Conservation (phyloP, 2,329 filamentous ascomycete species). For the Colletotrichum tropicale region DNA sequence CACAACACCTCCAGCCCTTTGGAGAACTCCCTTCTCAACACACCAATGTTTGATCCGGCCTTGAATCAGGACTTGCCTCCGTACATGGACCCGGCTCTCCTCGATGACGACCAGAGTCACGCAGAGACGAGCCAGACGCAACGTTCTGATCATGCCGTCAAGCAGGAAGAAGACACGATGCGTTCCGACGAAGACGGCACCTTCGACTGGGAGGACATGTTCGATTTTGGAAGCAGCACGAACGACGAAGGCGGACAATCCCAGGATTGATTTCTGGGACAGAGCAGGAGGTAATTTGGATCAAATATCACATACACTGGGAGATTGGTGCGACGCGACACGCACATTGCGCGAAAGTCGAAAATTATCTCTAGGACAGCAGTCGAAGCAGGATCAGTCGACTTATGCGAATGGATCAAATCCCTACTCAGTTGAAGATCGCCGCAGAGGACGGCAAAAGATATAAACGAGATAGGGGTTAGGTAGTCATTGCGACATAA, state of each 20-base stretch:
- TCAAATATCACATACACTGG: not conserved
- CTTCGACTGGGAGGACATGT: not conserved
- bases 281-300: not conserved
- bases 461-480: not conserved
- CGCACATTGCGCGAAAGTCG: not conserved
- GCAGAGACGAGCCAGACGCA: not conserved
- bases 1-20: not conserved
- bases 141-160: not conserved
- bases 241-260: not conserved
- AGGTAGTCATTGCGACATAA: slow-evolving; percentile 6
- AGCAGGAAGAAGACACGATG: not conserved
- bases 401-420: not conserved
- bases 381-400: not conserved
- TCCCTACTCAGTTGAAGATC: not conserved
- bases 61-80: not conserved
- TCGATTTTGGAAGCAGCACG: not conserved
- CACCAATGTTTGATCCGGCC: not conserved
- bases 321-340: not conserved
- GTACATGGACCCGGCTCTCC: not conserved
- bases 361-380: not conserved
- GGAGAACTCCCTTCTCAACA: not conserved
- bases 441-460: not conserved
- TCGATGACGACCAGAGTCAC: not conserved
- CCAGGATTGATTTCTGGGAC: not conserved
- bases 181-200: not conserved